Percentiles rank a stretch among this genome's conserved stretches.
These are phyloP conservation scores for Arthrocladium fulminans DNA, from an alignment of 2,329 filamentous ascomycete species.

Conservation along the genomic window DNA sequence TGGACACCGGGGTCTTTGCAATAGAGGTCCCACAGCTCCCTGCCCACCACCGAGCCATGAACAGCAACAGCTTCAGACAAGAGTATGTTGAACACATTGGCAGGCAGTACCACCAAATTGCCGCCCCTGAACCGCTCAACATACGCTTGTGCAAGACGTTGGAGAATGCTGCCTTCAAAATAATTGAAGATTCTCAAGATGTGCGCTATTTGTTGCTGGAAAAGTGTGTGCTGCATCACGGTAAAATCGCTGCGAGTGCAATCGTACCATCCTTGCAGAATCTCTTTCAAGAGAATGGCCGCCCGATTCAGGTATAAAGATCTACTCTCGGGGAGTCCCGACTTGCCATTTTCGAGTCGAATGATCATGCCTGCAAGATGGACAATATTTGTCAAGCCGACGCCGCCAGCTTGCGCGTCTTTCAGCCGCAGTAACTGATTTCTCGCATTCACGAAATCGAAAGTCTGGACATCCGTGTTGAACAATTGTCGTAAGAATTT, in stretches of 20 bases:
- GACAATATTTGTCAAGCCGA: constrained; percentile 25
- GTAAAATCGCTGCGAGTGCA: constrained; percentile 12
- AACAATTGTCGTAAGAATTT: constrained; percentile 16
- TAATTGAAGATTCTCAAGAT: constrained; percentile 16
- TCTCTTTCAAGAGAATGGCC: constrained; percentile 11
- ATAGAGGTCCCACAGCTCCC: constrained; percentile 41
- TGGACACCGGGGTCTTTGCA: constrained; percentile 27
- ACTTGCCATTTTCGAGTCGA: constrained; percentile 11
- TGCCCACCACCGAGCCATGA: constrained; percentile 41
- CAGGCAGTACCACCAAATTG: constrained; percentile 13
- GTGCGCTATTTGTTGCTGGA: constrained; percentile 19
- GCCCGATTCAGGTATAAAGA: constrained; percentile 8
- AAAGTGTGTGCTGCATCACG: constrained; percentile 11
- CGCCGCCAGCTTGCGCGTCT: constrained; percentile 21
- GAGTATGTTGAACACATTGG: constrained; percentile 18
- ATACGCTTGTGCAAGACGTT: constrained; percentile 9
- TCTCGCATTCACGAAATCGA: constrained; percentile 14
- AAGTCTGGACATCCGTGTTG: constrained; percentile 11
- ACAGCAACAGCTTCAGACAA: constrained; percentile 47
- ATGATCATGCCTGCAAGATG: constrained; percentile 28
- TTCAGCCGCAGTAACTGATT: constrained; percentile 12
- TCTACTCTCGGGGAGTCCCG: background rate
- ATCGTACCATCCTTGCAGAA: constrained; percentile 17
- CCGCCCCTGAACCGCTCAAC: constrained; percentile 13
- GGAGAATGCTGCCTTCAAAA: constrained; percentile 8